Evolutionary conservation across 2,329 filamentous ascomycete species (phyloP), one percentile per base, ranked within the genome.

Genomic region (Xylaria sp.): DNA sequence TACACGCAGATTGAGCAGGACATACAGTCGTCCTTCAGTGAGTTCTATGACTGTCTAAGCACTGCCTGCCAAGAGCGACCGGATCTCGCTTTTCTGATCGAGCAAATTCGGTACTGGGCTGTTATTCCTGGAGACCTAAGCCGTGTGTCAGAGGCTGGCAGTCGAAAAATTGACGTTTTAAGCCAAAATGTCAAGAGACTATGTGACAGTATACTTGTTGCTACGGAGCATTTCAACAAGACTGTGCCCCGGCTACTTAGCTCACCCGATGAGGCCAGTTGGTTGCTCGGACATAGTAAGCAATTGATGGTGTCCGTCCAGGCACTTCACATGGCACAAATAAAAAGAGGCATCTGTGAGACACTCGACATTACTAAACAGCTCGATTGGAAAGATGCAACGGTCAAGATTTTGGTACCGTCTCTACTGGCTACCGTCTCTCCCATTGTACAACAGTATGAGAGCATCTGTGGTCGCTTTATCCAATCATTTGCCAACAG

Each of bases 361-460:
- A 69, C 74, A 10, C 59, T 80, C n/a, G 63, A 73, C 7, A 54
- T 73, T 8, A 72, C 76, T 34, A 66, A 72, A 28, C 64, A 71
- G 18, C 57, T 89, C 12, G 77, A 85, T 67, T 78, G 87, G 4
- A 73, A 81, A 28, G 78, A 86, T 13, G 56, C 77, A 15, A 71
- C 79, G 4, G 74, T 80, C 31, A 81, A 88, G 25, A 76, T 80
- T 41, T 76, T 84, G n/a, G 84, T 86, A 46, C 82, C 84, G 9
- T 87, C 89, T 0, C 77, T 93, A 3, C 84, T 93, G 61, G 83
- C 87, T 8, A 85, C 89, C 5, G 80, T 91, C 1, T 78, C 88
- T 18, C 94, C 96, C 0, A 90, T 98, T 37, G 77, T 97, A 3
- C 84, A 89, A 58, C 91, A 96, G 73, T 98, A 95, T 77, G 83